phyloP scores from a whole-genome alignment of 164 flowering plant species.

The Magnolia officinalis region DNA sequence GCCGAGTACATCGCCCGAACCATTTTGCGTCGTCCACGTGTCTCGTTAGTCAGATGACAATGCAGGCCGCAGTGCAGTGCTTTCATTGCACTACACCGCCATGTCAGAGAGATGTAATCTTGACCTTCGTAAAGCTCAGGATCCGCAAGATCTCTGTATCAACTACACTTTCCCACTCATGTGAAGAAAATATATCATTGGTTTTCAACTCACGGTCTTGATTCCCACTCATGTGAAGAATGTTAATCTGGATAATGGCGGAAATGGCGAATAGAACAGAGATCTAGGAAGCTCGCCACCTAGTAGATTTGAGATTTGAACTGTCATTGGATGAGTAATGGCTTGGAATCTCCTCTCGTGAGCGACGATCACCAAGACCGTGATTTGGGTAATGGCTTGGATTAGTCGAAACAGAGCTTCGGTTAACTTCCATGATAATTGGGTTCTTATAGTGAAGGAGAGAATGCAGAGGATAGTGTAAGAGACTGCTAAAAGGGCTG shows the following conservation, averaged over 20 bases:
- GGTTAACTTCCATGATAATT: conserved; percentile 39
- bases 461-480: conserved; percentile 37
- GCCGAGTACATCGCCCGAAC: no score
- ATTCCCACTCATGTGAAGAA: conserved; percentile 4
- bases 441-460: conserved; percentile 27
- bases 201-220: conserved; percentile 26
- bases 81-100: no score
- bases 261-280: conserved; percentile 43
- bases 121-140: no score
- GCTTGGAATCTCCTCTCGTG: no score
- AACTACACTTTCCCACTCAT: no score
- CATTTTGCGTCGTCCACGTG: no score
- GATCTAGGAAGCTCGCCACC: conserved; percentile 41
- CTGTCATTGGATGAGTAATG: conserved; percentile 58
- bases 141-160: no score
- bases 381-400: conserved; percentile 61
- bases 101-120: no score
- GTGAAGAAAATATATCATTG: conserved; percentile 51
- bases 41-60: no score
- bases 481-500: no score
- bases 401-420: conserved; percentile 57
- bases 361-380: no score
- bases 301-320: conserved; percentile 72
- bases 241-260: conserved; percentile 38
- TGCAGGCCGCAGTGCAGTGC: no score